A percentile compares a stretch with the other conserved stretches of the same genome.
Evolutionary conservation across 2,329 filamentous ascomycete genomes (phyloP).

Genomic region (Trichoderma guizhouense): DNA sequence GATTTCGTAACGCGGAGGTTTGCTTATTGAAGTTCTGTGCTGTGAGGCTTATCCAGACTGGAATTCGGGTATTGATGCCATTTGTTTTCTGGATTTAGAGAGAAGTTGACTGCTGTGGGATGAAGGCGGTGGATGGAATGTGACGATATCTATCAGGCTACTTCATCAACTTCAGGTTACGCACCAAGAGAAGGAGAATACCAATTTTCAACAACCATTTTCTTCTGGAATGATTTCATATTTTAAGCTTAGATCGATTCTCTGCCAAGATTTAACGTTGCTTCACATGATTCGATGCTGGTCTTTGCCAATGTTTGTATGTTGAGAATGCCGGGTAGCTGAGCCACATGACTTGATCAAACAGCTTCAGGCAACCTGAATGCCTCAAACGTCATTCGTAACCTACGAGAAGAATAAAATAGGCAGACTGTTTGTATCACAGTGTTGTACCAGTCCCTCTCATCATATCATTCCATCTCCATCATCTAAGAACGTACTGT

Average conservation of each 20-base stretch:
- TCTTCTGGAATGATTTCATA: neutral
- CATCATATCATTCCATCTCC: neutral
- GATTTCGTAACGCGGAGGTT: neutral
- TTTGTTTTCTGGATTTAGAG: neutral
- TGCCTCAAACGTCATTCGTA: neutral
- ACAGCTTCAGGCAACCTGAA: neutral
- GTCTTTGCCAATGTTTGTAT: neutral
- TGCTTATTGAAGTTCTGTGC: neutral
- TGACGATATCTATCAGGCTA: no score
- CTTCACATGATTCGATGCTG: neutral
- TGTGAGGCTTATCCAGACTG: neutral
- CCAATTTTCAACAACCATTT: fast-evolving
- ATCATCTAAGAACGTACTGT: neutral
- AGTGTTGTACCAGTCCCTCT: neutral
- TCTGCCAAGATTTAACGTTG: neutral
- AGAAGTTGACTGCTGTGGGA: neutral
- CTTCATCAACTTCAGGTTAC: no score
- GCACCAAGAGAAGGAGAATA: neutral
- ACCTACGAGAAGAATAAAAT: neutral
- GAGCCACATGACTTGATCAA: neutral
- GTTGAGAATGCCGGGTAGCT: neutral
- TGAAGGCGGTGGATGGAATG: neutral
- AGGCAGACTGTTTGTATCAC: neutral
- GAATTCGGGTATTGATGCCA: neutral
- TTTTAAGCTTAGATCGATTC: neutral